Base-by-base conservation (phyloP, 305 asterid species). In the Solanum aculeatissimum region DNA sequence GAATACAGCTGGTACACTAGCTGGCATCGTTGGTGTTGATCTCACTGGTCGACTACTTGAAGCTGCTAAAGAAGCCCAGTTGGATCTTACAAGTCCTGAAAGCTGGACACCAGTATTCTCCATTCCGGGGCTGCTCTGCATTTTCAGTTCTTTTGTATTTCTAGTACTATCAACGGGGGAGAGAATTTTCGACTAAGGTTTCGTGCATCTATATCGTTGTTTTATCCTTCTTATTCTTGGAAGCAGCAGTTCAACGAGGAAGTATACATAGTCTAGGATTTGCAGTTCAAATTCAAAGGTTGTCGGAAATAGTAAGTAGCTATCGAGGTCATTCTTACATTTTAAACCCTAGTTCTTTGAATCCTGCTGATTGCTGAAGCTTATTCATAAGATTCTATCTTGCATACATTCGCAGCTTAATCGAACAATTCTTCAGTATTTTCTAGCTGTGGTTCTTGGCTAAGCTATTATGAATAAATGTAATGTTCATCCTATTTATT, bases 41-140 rank as follows among this genome's bases (percentile, higher is more conserved):
- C 96, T 97, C 14, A 97, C 99, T 8, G 99, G 99, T 51, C 91
- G 95, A 47, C 96, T 97, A 78, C 97, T 97, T 11, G 98, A 97
- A 89, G 91, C 97, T 19, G 99, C 98, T 25, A 94, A 94, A 91
- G 86, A 89, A 4, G 92, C 97, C 47, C 80, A 90, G 77, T 57
- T 88, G 91, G 98, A 97, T 87, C 94, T 97, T n/a, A 88, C 97
- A 4, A 91, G 89, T 85, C 93, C 98, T 11, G 98, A 97, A 80
- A 92, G 99, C 92, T 97, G 99, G 99, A 93, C 90, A 70, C 86
- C 92, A 0, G 98, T 97, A 80, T 97, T 97, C 83, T 70, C 86
- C 2, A 97, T 97, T 85, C 99, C 99, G 0, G 98, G 98, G 43
- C 69, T 88, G 70, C 98, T 95, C 62, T 97, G 98, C 89, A 91